Conservation (phyloP, 805 yeast species). For the Candida endomychidarum region DNA sequence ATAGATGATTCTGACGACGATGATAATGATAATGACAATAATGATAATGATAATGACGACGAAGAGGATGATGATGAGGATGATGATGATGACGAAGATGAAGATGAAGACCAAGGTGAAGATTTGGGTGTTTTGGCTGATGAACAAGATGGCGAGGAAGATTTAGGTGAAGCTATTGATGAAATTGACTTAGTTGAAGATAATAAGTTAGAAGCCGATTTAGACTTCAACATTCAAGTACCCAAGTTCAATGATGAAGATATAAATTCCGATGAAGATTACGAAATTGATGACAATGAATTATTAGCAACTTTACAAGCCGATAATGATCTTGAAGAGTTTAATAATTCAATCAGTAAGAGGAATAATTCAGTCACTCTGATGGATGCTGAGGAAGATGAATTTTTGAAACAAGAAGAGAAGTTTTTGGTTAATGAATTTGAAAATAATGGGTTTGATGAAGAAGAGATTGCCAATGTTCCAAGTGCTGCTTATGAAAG, state of each 20-base stretch:
- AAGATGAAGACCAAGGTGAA: slow-evolving; percentile 52
- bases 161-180: slow-evolving; percentile 13
- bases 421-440: slow-evolving; percentile 46
- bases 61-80: slow-evolving; percentile 53
- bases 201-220: slow-evolving; percentile 19
- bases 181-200: slow-evolving; percentile 6
- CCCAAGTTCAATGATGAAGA: slow-evolving; percentile 53
- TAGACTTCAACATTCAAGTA: slow-evolving; percentile 39
- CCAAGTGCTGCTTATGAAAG: slow-evolving; percentile 14
- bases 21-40: slow-evolving; percentile 18
- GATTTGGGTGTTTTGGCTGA: not conserved
- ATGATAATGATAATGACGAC: slow-evolving; percentile 8
- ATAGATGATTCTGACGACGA: slow-evolving; percentile 12
- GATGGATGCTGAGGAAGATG: slow-evolving; percentile 33
- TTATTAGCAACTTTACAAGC: slow-evolving; percentile 47
- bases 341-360: slow-evolving; percentile 17
- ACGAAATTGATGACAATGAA: slow-evolving; percentile 54
- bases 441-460: slow-evolving; percentile 47
- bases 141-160: slow-evolving; percentile 7
- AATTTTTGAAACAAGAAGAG: slow-evolving; percentile 44
- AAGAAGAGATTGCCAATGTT: slow-evolving; percentile 26
- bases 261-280: slow-evolving; percentile 61
- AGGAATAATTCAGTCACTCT: slow-evolving; percentile 31
- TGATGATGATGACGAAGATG: slow-evolving; percentile 56
- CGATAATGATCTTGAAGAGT: slow-evolving; percentile 45